phyloP scores from a whole-genome alignment of 192 early-diverging fungal genomes.

The Coemansia sp. region DNA sequence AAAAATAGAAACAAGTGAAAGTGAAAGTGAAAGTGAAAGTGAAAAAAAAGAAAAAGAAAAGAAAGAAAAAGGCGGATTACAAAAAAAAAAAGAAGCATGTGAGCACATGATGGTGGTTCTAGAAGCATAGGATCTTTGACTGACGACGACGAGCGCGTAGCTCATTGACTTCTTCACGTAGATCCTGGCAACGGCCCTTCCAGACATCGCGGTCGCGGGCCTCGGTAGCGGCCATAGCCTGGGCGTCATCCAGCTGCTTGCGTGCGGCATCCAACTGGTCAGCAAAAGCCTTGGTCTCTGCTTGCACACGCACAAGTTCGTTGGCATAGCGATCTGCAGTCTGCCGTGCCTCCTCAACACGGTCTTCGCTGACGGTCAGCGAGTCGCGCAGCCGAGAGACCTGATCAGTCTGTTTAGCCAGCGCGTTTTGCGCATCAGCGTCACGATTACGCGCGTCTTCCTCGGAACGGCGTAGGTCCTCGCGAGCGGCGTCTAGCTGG shows the following conservation, averaged over 20 bases:
- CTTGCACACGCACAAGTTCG: slow-evolving; percentile 47
- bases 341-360: slow-evolving; percentile 26
- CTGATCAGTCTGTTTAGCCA: slow-evolving; percentile 20
- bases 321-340: slow-evolving; percentile 30
- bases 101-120: not conserved
- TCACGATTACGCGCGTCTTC: not conserved
- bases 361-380: slow-evolving; percentile 27
- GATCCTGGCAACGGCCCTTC: slow-evolving; percentile 46
- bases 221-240: slow-evolving; percentile 30
- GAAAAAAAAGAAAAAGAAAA: not conserved
- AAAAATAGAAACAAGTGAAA: no score
- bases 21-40: not conserved
- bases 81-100: not conserved
- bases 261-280: slow-evolving; percentile 24
- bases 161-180: slow-evolving; percentile 46
- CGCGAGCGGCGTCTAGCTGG: slow-evolving; percentile 25
- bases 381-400: slow-evolving; percentile 21
- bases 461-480: slow-evolving; percentile 5
- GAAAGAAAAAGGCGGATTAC: not conserved
- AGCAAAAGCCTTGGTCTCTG: slow-evolving; percentile 24
- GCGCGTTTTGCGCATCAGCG: slow-evolving; percentile 14
- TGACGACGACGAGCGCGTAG: slow-evolving; percentile 34
- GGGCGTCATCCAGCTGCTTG: slow-evolving; percentile 38
- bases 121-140: slow-evolving; percentile 46
- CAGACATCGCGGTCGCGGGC: slow-evolving; percentile 49